Conservation (phyloP, 768 basidiomycete species). For the Hericium erinaceus region DNA sequence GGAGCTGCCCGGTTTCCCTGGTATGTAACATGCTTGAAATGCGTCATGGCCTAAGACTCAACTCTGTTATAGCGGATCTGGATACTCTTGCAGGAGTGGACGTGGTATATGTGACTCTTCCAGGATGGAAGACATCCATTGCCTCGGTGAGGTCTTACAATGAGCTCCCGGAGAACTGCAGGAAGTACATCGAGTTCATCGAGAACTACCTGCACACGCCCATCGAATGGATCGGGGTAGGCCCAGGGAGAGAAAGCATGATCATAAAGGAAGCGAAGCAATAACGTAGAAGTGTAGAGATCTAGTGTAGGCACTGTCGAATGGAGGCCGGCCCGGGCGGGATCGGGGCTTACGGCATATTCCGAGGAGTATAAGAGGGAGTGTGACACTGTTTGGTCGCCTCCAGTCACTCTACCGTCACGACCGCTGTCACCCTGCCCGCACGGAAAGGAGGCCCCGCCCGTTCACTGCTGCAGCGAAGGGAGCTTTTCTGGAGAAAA, state of each 20-base stretch:
- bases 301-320: background rate
- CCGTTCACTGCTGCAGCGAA: background rate
- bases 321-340: background rate
- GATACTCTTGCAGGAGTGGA: slow-evolving; percentile 70
- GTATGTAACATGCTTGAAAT: slow-evolving; percentile 25
- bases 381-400: slow-evolving; percentile 18
- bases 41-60: too few relatives aligned
- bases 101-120: slow-evolving; percentile 81
- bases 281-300: background rate
- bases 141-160: slow-evolving; percentile 51
- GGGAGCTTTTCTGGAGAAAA: too few relatives aligned
- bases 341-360: background rate
- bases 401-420: slow-evolving; percentile 24
- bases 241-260: slow-evolving; percentile 82
- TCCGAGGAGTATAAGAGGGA: slow-evolving; percentile 15
- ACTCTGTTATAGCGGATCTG: slow-evolving; percentile 57
- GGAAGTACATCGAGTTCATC: slow-evolving; percentile 80
- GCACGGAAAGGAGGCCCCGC: slow-evolving; percentile 11
- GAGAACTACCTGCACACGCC: slow-evolving; percentile 65
- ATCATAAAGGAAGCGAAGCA: slow-evolving; percentile 21
- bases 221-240: slow-evolving; percentile 90
- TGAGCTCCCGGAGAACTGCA: slow-evolving; percentile 76
- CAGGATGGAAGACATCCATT: slow-evolving; percentile 87
- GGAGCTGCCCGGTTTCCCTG: slow-evolving; percentile 79
- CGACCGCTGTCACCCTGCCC: slow-evolving; percentile 22